These are phyloP conservation scores for Novymonas esmeraldas DNA, from an alignment of 208 protist genomes.

Conservation along the genomic window DNA sequence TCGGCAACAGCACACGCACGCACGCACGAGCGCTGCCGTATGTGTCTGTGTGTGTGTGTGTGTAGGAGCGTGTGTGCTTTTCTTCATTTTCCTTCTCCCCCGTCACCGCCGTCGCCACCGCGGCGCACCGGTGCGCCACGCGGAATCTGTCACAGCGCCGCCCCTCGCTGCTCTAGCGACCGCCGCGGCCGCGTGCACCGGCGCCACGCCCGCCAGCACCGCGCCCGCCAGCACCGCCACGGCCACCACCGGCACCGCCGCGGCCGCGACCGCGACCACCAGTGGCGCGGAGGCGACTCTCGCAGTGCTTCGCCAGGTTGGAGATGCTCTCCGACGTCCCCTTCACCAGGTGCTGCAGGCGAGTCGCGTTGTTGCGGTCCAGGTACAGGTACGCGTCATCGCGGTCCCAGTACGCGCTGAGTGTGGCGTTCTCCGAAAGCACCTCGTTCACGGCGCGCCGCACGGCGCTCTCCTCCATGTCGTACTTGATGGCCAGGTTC, in stretches of 20 bases:
- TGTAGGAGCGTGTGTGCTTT: background rate
- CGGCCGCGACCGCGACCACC: slow-evolving; percentile 52
- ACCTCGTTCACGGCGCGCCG: slow-evolving; percentile 71
- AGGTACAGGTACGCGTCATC: slow-evolving; percentile 84
- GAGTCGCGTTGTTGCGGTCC: slow-evolving; percentile 81
- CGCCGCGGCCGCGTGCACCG: slow-evolving; percentile 16
- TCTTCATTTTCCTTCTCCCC: slow-evolving; percentile 2
- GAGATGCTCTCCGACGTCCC: slow-evolving; percentile 66
- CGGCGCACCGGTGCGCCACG: too few species aligned
- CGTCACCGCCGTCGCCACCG: background rate
- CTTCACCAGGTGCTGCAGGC: slow-evolving; percentile 81
- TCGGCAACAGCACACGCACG: too few species aligned
- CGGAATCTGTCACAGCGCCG: background rate
- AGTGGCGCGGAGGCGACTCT: slow-evolving; percentile 54
- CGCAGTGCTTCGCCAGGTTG: slow-evolving; percentile 66
- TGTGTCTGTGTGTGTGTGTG: too few species aligned
- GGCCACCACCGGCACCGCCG: slow-evolving; percentile 41
- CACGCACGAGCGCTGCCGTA: too few species aligned
- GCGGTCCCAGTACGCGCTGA: slow-evolving; percentile 87
- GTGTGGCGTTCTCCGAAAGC: slow-evolving; percentile 67
- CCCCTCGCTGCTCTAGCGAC: slow-evolving; percentile 10
- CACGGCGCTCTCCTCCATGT: slow-evolving; percentile 65
- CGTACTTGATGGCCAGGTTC: slow-evolving; percentile 78
- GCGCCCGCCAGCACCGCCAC: slow-evolving; percentile 36
- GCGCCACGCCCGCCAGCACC: slow-evolving; percentile 6